Conservation (phyloP, 164 flowering plant genomes). For the Tetrastigma voinierianum region DNA sequence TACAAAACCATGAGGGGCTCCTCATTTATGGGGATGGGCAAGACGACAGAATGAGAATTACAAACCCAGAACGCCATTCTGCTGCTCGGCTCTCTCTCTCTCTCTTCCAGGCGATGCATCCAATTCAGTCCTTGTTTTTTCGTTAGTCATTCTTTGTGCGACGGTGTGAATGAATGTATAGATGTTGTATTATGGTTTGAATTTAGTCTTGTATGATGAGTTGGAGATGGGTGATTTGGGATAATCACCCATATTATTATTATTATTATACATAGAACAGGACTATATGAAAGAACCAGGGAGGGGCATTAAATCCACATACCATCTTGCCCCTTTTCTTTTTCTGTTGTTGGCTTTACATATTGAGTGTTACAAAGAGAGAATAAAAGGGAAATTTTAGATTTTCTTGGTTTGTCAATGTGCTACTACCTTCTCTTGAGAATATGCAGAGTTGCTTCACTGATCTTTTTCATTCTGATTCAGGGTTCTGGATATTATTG, state of each 20-base stretch:
- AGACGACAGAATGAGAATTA: background rate
- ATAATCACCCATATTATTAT: constrained; percentile 3
- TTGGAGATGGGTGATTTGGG: constrained; percentile 11
- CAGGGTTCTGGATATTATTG: too few relatives aligned
- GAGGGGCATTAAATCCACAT: too few relatives aligned
- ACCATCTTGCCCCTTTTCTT: too few relatives aligned
- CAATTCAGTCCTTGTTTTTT: background rate
- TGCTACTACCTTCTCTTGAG: too few relatives aligned
- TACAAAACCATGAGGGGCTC: background rate
- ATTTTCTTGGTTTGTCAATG: too few relatives aligned
- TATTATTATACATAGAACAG: constrained; percentile 5
- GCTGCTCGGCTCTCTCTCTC: background rate
- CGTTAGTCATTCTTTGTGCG: constrained; percentile 18
- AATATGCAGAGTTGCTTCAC: too few relatives aligned
- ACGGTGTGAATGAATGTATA: background rate
- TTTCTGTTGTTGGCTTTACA: too few relatives aligned
- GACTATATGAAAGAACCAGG: background rate
- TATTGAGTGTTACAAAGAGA: too few relatives aligned
- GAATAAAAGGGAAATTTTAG: too few relatives aligned
- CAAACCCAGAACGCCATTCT: background rate
- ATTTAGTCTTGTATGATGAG: background rate
- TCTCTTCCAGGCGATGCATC: background rate
- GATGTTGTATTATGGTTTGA: constrained; percentile 1
- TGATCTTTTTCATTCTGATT: too few relatives aligned
- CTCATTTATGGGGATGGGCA: background rate